Conservation (phyloP, 148 eudicot genomes). For the Euryodendron excelsum region DNA sequence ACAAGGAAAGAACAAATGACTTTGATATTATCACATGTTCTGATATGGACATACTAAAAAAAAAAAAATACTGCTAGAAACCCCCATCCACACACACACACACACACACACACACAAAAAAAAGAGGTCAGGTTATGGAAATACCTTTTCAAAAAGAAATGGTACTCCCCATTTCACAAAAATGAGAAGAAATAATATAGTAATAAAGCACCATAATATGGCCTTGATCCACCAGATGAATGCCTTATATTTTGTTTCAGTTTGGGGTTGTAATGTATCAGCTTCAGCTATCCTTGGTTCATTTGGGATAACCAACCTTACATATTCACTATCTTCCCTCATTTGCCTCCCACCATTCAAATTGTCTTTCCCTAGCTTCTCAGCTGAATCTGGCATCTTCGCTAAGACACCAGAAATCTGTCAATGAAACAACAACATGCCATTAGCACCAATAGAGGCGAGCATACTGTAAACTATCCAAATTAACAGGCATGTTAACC, state of each 20-base stretch:
- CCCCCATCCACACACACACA: not conserved
- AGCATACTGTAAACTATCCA: not conserved
- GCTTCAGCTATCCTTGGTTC: conserved; percentile 39
- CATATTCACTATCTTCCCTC: conserved; percentile 76
- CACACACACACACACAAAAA: not conserved
- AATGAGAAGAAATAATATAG: conserved; percentile 36
- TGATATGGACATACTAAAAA: not conserved
- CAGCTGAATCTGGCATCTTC: conserved; percentile 51
- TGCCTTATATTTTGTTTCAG: conserved; percentile 31
- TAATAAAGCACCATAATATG: conserved; percentile 39
- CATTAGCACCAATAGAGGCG: conserved; percentile 2
- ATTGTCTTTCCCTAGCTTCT: conserved; percentile 31
- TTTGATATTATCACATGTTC: not conserved
- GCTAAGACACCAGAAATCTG: conserved; percentile 24
- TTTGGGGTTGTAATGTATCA: conserved; percentile 32
- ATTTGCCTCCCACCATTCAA: conserved; percentile 32
- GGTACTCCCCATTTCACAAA: conserved; percentile 87
- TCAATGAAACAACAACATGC: conserved; percentile 9
- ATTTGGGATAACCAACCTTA: conserved; percentile 57
- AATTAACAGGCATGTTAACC: not conserved
- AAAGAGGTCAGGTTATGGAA: not conserved
- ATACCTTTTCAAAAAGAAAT: conserved; percentile 82
- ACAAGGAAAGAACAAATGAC: not conserved
- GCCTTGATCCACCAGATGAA: conserved; percentile 73
- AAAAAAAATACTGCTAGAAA: too few species aligned